Base-by-base conservation (phyloP, 495 filamentous ascomycete species). In the Penicillium flavigenum region DNA sequence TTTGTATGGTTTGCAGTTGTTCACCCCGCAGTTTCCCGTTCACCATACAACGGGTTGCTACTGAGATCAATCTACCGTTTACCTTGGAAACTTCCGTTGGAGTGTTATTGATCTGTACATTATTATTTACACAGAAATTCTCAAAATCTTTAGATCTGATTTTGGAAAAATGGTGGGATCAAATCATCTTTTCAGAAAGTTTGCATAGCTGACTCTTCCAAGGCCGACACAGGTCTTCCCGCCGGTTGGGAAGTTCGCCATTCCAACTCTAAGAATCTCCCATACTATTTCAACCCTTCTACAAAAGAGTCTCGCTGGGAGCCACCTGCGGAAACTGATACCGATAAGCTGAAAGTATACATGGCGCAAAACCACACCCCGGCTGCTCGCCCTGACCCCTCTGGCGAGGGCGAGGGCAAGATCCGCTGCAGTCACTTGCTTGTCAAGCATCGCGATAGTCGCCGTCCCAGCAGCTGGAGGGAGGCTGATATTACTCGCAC, bases 211-310 rank as follows among this genome's bases (percentile, higher is more conserved):
- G 38, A 46, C 26, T 43, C 54, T 47, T 47, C 4, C 4, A 47
- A 86, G 81, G 72, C 79, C 62, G 88, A 91, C 43, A 86, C 88
- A 62, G 94, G 94, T 67, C 85, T 98, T 52, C 94, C 94, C 44
- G 67, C 82, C 5, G 81, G 84, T 68, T 97, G 94, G 94, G 92
- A 96, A 75, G 90, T 98, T 66, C 90, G 92, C 64, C 90, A 93
- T 76, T 95, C 89, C 70, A 93, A 96, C 76, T 92, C 90, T 71
- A 98, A 96, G 77, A 95, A 94, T 73, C 88, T 98, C 16, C 94
- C 94, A 36, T 98, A 98, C 78, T 98, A 97, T 76, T 98, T 96
- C 87, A 94, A 96, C 74, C 72, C 87, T 26, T 71, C 70, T 27
- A 88, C 88, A 47, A 91, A 89, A 66, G 84, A 87, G 63, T 98